Evolutionary conservation across 139 green algal genomes (phyloP).

Genomic region (Coelastrella sp.): DNA sequence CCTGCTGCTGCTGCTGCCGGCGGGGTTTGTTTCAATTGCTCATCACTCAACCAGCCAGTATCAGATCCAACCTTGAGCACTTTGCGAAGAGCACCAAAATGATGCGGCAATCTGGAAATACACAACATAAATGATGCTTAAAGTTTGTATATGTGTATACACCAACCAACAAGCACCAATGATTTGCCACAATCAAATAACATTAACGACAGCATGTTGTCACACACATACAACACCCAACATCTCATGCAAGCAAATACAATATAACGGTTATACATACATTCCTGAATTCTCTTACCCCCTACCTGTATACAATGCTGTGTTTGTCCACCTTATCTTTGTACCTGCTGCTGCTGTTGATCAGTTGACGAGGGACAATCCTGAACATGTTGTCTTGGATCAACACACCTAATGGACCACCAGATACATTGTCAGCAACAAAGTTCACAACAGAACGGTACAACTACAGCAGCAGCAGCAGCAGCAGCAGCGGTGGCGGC

Average conservation of each 20-base stretch:
- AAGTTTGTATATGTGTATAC: background rate
- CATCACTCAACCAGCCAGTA: background rate
- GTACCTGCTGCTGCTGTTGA: background rate
- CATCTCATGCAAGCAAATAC: background rate
- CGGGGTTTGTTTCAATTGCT: background rate
- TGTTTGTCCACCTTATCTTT: background rate
- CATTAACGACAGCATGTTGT: too few relatives aligned
- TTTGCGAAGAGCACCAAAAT: background rate
- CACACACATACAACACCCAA: background rate
- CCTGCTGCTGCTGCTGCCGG: background rate
- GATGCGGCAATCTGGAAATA: background rate
- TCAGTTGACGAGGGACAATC: background rate
- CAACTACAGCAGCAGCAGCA: background rate
- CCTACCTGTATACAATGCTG: background rate
- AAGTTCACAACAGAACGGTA: conserved; percentile 33
- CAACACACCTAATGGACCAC: background rate
- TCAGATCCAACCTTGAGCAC: background rate
- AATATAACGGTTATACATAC: background rate
- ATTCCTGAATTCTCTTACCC: background rate
- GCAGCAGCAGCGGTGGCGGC: too few relatives aligned
- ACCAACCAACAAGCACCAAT: background rate
- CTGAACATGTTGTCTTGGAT: background rate
- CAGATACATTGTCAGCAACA: conserved; percentile 5
- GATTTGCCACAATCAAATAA: too few relatives aligned
- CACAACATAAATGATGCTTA: background rate